Percentiles rank a stretch among this genome's conserved stretches.
phyloP scores from a whole-genome alignment of 2,329 filamentous ascomycete genomes.

The Neonectria coccinea region DNA sequence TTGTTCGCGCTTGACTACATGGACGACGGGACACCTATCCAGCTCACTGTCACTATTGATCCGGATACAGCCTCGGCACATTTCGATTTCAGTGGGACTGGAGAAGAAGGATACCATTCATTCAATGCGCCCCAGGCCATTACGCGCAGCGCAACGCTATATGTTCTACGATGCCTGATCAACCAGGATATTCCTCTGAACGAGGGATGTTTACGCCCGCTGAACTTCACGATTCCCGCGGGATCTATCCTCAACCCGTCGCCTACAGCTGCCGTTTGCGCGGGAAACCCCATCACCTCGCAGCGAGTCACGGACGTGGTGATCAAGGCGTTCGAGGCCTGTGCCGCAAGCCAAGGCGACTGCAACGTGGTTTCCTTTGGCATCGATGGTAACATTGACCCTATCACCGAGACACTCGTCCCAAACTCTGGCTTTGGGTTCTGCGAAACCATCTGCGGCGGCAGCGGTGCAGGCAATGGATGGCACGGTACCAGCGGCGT shows the following conservation, averaged over 20 bases:
- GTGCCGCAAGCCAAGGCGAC: conserved; percentile 80
- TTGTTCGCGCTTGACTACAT: conserved; percentile 66
- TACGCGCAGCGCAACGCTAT: conserved; percentile 75
- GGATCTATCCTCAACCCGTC: conserved; percentile 70
- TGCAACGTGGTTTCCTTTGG: conserved; percentile 87
- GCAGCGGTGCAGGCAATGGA: conserved; percentile 76
- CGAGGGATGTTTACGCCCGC: conserved; percentile 84
- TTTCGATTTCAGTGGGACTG: conserved; percentile 62
- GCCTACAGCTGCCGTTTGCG: conserved; percentile 82
- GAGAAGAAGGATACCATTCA: conserved; percentile 48
- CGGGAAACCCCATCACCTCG: conserved; percentile 75
- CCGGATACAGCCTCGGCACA: conserved; percentile 77
- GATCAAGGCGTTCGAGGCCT: conserved; percentile 78
- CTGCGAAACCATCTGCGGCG: conserved; percentile 87
- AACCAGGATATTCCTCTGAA: conserved; percentile 86
- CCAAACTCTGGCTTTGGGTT: conserved; percentile 78
- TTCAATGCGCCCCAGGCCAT: conserved; percentile 50
- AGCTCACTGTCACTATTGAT: conserved; percentile 77
- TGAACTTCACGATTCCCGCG: conserved; percentile 78
- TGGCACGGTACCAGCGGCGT: conserved; percentile 82
- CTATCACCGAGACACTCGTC: conserved; percentile 44
- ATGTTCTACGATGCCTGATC: conserved; percentile 84
- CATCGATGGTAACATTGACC: conserved; percentile 71
- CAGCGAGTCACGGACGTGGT: conserved; percentile 56
- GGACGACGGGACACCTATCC: conserved; percentile 87